Percentiles rank a stretch among this genome's conserved stretches.
Conservation (phyloP, 352 stramenopile species). For the Globisporangium echinulatum region DNA sequence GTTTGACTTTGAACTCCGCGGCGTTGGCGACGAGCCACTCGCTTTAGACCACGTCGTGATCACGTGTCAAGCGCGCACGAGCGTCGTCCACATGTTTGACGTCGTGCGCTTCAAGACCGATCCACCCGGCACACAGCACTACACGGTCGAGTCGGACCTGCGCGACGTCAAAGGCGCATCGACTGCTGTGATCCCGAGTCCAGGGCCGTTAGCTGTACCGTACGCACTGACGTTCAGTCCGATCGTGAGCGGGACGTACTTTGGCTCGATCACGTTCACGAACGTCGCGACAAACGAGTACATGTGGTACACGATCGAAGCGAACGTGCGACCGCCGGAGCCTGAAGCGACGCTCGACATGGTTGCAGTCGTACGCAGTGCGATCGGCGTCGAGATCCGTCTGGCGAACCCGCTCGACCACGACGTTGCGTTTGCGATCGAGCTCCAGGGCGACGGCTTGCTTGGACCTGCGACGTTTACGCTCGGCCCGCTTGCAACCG, state of each 20-base stretch:
- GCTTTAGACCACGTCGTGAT: conserved; percentile 87
- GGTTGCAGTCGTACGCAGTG: conserved; percentile 66
- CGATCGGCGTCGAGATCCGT: conserved; percentile 86
- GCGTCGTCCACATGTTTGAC: conserved; percentile 65
- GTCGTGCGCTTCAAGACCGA: conserved; percentile 59
- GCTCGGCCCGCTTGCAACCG: conserved; percentile 57
- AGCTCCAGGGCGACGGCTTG: conserved; percentile 80
- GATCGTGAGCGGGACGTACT: conserved; percentile 87
- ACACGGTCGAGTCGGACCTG: conserved; percentile 90
- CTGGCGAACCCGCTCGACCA: conserved; percentile 86
- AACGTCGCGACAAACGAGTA: conserved; percentile 73
- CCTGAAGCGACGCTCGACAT: conserved; percentile 85
- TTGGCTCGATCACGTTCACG: conserved; percentile 91
- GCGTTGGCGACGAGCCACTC: conserved; percentile 84
- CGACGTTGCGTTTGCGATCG: conserved; percentile 80
- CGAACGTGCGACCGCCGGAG: conserved; percentile 63
- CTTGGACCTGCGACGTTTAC: conserved; percentile 71
- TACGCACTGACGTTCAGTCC: conserved; percentile 88
- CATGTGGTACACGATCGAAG: conserved; percentile 93
- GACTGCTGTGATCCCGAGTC: conserved; percentile 18
- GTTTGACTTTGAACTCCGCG: conserved; percentile 87
- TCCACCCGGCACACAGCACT: conserved; percentile 36
- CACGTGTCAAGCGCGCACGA: conserved; percentile 82
- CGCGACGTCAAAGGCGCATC: conserved; percentile 75
- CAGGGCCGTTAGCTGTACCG: too few species aligned